Evolutionary conservation across 179 eudicot species (phyloP).

Genomic region (Corrigiola litoralis): DNA sequence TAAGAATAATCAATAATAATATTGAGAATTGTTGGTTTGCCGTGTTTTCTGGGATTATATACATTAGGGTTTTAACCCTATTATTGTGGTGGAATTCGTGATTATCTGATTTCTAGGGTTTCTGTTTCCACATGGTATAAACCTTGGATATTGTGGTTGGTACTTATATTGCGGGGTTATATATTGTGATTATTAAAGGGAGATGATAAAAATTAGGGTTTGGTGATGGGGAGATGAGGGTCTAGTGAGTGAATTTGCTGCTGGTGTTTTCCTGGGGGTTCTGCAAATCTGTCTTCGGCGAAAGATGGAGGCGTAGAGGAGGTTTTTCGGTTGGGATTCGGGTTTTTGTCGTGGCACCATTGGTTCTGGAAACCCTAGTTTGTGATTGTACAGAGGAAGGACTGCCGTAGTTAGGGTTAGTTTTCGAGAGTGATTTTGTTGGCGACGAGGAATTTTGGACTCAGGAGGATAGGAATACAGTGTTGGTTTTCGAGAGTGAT

Average conservation of each 20-base stretch:
- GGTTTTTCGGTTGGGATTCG: neutral
- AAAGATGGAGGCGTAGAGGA: slow-evolving; percentile 35
- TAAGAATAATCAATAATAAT: neutral
- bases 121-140: neutral
- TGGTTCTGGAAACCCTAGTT: too few species aligned
- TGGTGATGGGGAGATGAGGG: slow-evolving; percentile 17
- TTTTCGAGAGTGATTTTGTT: too few species aligned
- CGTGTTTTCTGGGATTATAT: neutral
- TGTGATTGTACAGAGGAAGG: too few species aligned
- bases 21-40: neutral
- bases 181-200: slow-evolving; percentile 10
- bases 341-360: neutral
- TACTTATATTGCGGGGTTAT: slow-evolving; percentile 4
- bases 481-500: too few species aligned
- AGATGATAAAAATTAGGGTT: neutral
- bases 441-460: too few species aligned
- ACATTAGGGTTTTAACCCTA: slow-evolving; percentile 14
- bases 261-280: slow-evolving; percentile 11
- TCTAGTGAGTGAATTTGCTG: slow-evolving; percentile 9
- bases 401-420: too few species aligned
- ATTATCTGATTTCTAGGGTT: slow-evolving; percentile 21
- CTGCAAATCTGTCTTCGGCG: slow-evolving; percentile 32
- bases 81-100: neutral
- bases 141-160: neutral
- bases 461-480: too few species aligned